phyloP scores from a whole-genome alignment of 495 filamentous ascomycete genomes.

The Evernia prunastri region DNA sequence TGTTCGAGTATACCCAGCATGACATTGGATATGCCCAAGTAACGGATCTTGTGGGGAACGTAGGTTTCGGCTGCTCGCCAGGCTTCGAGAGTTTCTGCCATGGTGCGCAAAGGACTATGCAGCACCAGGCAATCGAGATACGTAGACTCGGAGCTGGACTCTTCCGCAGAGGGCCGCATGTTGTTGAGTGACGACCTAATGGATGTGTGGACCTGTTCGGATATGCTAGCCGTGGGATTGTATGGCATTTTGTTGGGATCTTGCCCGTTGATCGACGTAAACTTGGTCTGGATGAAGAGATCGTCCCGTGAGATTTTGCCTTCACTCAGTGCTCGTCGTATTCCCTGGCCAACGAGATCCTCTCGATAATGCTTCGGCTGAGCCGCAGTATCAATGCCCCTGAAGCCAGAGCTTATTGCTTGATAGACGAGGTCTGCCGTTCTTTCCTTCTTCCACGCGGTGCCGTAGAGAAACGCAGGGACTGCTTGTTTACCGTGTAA shows the following conservation, averaged over 20 bases:
- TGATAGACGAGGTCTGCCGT: constrained; percentile 61
- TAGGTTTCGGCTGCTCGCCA: constrained; percentile 59
- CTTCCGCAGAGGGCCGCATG: constrained; percentile 38
- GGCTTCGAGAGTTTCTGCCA: constrained; percentile 54
- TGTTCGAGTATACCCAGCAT: constrained; percentile 46
- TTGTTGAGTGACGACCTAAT: constrained; percentile 64
- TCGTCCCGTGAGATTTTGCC: constrained; percentile 53
- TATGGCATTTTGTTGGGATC: constrained; percentile 53
- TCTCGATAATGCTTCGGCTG: constrained; percentile 78
- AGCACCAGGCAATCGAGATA: constrained; percentile 71
- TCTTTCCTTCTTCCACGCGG: constrained; percentile 77
- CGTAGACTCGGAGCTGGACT: constrained; percentile 34
- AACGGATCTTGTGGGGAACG: constrained; percentile 55
- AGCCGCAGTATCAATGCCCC: constrained; percentile 70
- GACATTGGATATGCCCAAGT: constrained; percentile 70
- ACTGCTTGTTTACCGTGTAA: constrained; percentile 7
- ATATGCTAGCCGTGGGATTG: constrained; percentile 43
- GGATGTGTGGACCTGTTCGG: constrained; percentile 58
- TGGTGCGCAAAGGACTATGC: constrained; percentile 58
- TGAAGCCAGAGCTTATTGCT: constrained; percentile 66
- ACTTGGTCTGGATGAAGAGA: constrained; percentile 75
- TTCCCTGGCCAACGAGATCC: constrained; percentile 58
- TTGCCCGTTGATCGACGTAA: constrained; percentile 57
- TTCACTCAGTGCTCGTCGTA: constrained; percentile 51
- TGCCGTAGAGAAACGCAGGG: constrained; percentile 61